Percentiles rank a stretch among this genome's conserved stretches.
These are phyloP conservation scores for Arthrinium phaeospermum DNA, from an alignment of 2,329 filamentous ascomycete genomes.

Conservation along the genomic window DNA sequence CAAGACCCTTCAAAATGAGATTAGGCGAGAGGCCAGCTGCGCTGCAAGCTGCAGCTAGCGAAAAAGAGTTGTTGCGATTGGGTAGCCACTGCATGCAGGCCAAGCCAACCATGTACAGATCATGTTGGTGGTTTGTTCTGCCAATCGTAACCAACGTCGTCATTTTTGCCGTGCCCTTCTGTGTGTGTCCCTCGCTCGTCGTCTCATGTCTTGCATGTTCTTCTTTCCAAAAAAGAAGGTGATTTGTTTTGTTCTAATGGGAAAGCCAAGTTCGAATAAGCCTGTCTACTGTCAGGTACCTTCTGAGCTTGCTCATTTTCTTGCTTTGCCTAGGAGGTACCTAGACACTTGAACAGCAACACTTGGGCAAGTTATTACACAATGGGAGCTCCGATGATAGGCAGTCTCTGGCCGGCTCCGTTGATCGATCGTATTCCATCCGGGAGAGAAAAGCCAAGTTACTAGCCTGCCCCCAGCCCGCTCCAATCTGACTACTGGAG, in stretches of 20 bases:
- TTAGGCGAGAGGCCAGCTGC: background rate
- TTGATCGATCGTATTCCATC: no score
- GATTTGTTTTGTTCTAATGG: background rate
- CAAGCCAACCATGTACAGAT: conserved; percentile 6
- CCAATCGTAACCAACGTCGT: conserved; percentile 9
- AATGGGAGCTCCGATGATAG: no score
- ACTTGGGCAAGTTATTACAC: no score
- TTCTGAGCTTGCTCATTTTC: background rate
- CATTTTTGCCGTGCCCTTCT: background rate
- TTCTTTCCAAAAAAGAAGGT: background rate
- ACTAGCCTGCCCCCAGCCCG: background rate
- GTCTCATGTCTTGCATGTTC: background rate
- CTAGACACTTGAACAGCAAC: no score
- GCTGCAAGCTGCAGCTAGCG: background rate
- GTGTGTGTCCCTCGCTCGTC: no score
- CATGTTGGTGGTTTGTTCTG: background rate
- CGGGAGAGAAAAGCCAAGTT: background rate
- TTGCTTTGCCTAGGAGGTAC: background rate
- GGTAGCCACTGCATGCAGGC: conserved; percentile 5
- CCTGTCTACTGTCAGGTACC: background rate
- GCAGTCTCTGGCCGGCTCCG: no score
- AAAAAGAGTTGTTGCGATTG: conserved; percentile 10
- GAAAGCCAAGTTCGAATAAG: conserved; percentile 5
- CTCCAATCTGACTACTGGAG: background rate
- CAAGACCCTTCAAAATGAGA: background rate